Evolutionary conservation across 129 eudicot species (phyloP), one percentile per base, ranked within the genome.

Genomic region (Glebionis coronaria): DNA sequence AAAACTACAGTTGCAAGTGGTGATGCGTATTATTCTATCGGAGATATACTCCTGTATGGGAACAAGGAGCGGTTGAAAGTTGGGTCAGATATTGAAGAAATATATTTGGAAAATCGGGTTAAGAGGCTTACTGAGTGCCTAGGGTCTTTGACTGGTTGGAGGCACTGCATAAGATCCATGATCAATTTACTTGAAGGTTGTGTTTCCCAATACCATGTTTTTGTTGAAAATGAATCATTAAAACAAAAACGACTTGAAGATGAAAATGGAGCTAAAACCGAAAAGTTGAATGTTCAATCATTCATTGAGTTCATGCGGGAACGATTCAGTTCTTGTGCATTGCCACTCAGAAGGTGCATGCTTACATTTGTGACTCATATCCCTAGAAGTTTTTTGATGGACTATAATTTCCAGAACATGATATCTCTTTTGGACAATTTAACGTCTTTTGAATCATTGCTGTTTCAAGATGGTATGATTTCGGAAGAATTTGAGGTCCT

Each of bases 61-160:
- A n/a, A 47, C 53, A 47, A 47, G 16, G 16, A 47, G n/a, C 16
- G 14, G 16, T 12, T 47, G 53, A 47, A 47, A 47, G 14, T 12
- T 47, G 16, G 7, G n/a, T 47, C 78, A 5, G 75, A 82, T 7
- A 68, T 78, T 71, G 82, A 82, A 65, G 79, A 82, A 3, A 76
- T 88, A 15, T 80, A 50, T 61, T 38, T 88, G 16, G 96, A 88
- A 16, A 28, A 80, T 73, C 82, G 95, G 60, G 83, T 79, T 18
- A 50, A 78, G 28, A 78, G 76, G 71, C 82, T 88, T 72, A 18
- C 62, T 1, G 82, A 79, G 56, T 82, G 85, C 65, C 56, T 87
- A 10, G 83, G 69, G 49, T 65, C 80, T 16, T 31, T 74, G 5
- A 84, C 82, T 21, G 95, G 90, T 28, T 87, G 94, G 94, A 83